Percentiles rank a stretch among this genome's conserved stretches.
phyloP scores from a whole-genome alignment of 2,329 filamentous ascomycete genomes.

The Davidsoniella eucalypti region DNA sequence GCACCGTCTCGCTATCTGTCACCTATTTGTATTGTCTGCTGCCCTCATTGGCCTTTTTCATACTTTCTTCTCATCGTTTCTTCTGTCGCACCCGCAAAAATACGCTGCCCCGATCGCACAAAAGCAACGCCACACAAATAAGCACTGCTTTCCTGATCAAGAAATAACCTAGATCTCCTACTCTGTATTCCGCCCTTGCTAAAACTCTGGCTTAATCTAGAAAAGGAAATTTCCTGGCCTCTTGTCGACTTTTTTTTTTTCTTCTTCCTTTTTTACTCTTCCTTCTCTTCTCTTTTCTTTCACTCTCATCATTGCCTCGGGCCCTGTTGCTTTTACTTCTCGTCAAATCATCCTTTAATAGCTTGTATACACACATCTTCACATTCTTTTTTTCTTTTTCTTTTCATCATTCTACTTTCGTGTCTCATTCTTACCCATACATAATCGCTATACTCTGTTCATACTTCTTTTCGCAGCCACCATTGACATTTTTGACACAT shows the following conservation, averaged over 20 bases:
- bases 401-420: slow-evolving; percentile 3
- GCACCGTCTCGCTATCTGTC: too few species aligned
- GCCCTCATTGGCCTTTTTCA: too few species aligned
- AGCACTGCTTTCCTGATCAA: too few species aligned
- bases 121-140: too few species aligned
- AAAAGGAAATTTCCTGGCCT: too few species aligned
- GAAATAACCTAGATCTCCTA: too few species aligned
- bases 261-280: slow-evolving; percentile 2
- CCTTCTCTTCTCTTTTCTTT: slow-evolving; percentile 3
- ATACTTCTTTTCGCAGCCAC: slow-evolving; percentile 1
- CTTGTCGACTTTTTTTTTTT: slow-evolving; percentile 2
- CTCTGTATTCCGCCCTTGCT: too few species aligned
- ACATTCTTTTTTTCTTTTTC: slow-evolving; percentile 13
- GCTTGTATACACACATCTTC: slow-evolving; percentile 16
- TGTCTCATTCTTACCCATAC: slow-evolving; percentile 12
- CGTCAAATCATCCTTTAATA: slow-evolving; percentile 8
- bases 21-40: too few species aligned
- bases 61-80: too few species aligned
- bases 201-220: too few species aligned
- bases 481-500: slow-evolving; percentile 1
- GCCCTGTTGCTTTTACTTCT: not conserved
- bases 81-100: too few species aligned
- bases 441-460: slow-evolving; percentile 8
- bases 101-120: too few species aligned
- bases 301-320: not conserved